Conservation (phyloP, 352 stramenopile genomes). For the Phytophthora pseudosyringae region DNA sequence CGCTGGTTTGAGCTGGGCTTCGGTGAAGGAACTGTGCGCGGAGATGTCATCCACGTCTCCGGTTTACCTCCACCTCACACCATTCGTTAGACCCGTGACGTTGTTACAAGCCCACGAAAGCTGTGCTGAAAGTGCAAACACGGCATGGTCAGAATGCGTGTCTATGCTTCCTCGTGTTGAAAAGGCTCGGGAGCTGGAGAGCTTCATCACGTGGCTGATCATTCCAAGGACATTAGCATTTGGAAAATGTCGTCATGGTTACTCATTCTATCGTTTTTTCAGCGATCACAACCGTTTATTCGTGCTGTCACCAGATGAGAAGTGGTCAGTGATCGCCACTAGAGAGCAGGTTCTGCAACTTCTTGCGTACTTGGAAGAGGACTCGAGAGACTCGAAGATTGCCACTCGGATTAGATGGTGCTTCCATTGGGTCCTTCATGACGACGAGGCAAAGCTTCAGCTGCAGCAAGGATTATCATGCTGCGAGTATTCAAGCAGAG, state of each 20-base stretch:
- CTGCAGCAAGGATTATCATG: slow-evolving; percentile 30
- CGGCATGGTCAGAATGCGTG: slow-evolving; percentile 68
- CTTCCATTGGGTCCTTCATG: slow-evolving; percentile 54
- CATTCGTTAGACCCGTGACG: slow-evolving; percentile 27
- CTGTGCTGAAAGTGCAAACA: slow-evolving; percentile 68
- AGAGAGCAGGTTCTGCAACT: slow-evolving; percentile 43
- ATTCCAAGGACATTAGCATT: slow-evolving; percentile 68
- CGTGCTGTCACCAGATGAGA: slow-evolving; percentile 47
- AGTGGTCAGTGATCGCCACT: slow-evolving; percentile 53
- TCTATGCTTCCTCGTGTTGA: slow-evolving; percentile 54
- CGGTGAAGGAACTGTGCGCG: slow-evolving; percentile 46
- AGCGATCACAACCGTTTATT: slow-evolving; percentile 65
- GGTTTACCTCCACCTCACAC: slow-evolving; percentile 61
- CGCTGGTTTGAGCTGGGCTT: slow-evolving; percentile 49
- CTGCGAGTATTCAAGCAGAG: slow-evolving; percentile 44
- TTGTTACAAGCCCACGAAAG: slow-evolving; percentile 59
- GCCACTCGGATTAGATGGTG: slow-evolving; percentile 39
- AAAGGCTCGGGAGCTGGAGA: slow-evolving; percentile 59
- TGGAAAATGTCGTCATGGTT: slow-evolving; percentile 59
- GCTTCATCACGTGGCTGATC: slow-evolving; percentile 62
- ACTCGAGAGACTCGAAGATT: slow-evolving; percentile 42
- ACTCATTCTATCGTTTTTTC: slow-evolving; percentile 72
- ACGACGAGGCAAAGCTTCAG: slow-evolving; percentile 19
- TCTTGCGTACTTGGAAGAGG: slow-evolving; percentile 61
- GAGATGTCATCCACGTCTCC: slow-evolving; percentile 38